Conservation (phyloP, 75 land plant genomes). For the Pinus albicaulis region DNA sequence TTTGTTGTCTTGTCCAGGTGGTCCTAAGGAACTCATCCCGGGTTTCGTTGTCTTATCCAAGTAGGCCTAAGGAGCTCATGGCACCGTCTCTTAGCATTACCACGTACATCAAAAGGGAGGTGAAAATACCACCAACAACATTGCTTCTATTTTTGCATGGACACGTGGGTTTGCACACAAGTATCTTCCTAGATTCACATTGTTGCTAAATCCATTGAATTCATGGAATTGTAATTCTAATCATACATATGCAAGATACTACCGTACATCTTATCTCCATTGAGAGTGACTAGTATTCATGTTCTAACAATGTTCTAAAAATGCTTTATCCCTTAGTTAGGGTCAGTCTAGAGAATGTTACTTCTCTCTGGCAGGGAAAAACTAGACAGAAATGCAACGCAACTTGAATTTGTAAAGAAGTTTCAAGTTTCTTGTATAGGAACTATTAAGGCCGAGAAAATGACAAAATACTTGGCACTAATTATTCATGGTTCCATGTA, state of each 20-base stretch:
- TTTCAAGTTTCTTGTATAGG: constrained; percentile 80
- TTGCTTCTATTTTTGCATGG: constrained; percentile 99
- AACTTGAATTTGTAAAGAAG: constrained; percentile 69
- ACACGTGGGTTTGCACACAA: constrained; percentile 90
- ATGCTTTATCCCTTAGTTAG: too few species aligned
- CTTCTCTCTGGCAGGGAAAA: constrained; percentile 48
- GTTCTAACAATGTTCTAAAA: too few species aligned
- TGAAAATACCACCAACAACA: constrained; percentile 97
- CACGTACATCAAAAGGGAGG: constrained; percentile 95
- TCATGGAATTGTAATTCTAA: too few species aligned
- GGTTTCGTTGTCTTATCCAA: constrained; percentile 23
- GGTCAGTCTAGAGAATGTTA: too few species aligned
- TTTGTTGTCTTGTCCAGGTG: too few species aligned
- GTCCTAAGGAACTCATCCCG: too few species aligned
- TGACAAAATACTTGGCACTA: constrained; percentile 90
- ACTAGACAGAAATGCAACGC: constrained; percentile 67
- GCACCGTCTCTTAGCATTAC: constrained; percentile 91
- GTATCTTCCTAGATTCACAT: constrained; percentile 17
- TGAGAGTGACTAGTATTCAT: background rate
- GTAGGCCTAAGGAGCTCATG: constrained; percentile 99
- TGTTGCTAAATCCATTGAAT: too few species aligned
- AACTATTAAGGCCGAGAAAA: constrained; percentile 74
- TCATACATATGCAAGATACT: too few species aligned
- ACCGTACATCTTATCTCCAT: background rate
- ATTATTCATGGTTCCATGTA: constrained; percentile 84